phyloP scores from a whole-genome alignment of 257 asterid species.

The Solanum phureja region DNA sequence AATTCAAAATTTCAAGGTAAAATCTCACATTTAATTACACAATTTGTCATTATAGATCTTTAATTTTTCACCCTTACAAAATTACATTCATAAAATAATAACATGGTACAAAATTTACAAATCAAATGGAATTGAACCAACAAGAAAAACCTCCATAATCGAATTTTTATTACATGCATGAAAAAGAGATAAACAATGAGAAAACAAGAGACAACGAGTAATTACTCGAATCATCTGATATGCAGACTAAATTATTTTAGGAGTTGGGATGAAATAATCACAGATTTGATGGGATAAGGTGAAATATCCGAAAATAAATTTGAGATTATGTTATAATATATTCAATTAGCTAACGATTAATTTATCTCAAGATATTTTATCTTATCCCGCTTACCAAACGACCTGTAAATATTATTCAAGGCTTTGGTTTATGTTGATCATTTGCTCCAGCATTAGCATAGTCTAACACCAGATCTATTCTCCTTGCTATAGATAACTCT shows the following conservation, averaged over 20 bases:
- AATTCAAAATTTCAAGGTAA: background rate
- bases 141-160: rapidly evolving
- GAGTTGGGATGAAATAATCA: background rate
- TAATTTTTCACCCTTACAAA: background rate
- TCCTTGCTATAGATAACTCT: background rate
- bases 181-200: background rate
- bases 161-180: background rate
- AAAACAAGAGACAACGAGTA: background rate
- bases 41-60: background rate
- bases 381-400: background rate
- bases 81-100: background rate
- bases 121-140: background rate
- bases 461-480: background rate
- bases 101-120: background rate
- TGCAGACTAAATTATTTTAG: background rate
- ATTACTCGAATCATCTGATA: background rate
- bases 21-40: background rate
- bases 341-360: background rate
- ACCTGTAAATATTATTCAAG: background rate
- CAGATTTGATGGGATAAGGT: background rate
- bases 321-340: background rate
- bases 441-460: background rate
- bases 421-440: background rate
- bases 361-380: background rate
- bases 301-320: background rate